Base-by-base conservation (phyloP, 2,329 filamentous ascomycete genomes). In the Dactylellina leptospora region DNA sequence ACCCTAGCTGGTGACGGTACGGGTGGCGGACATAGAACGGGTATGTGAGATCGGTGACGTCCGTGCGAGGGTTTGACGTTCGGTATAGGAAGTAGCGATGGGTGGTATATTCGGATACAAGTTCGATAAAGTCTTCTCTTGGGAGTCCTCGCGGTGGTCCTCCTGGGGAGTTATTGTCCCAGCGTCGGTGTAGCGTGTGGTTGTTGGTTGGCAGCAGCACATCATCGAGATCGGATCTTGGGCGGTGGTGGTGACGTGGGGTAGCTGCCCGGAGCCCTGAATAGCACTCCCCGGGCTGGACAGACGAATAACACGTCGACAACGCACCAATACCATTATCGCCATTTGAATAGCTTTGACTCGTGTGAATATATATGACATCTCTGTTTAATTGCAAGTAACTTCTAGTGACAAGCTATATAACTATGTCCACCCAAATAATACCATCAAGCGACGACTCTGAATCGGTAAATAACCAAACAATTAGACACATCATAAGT, bases 1-100 rank as follows among this genome's bases (percentile, higher is more conserved):
- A 54, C 68, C 68, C 59, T 62, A 60, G 53, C 8, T 45, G 45
- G 4, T 20, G 66, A 56, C 44, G 33, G 47, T 22, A 45, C 25
- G n/a, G 36, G 18, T 55, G 22, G 38, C 42, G 42, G 20, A 72
- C 68, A 72, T 72, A 53, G 59, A 64, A 47, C 16, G 50, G 10
- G 27, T 11, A 30, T 53, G 33, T 36, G 50, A 9, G 33, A 6
- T 56, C 8, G 33, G 42, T 59, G 40, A 48, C 18, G 16, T 20
- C n/a, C 10, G 33, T 20, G 44, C 44, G 23, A 28, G 56, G 45
- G 44, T 9, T 10, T 36, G 30, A 36, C 2, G 30, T 36, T 36
- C 30, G 30, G n/a, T n/a, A 36, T 10, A 36, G 4, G 10, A 9
- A n/a, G 30, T n/a, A n/a, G 30, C 10, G 30, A 36, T 9, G 30